These are phyloP conservation scores for Ustilago nuda DNA, from an alignment of 1,284 basidiomycete species.

Conservation along the genomic window DNA sequence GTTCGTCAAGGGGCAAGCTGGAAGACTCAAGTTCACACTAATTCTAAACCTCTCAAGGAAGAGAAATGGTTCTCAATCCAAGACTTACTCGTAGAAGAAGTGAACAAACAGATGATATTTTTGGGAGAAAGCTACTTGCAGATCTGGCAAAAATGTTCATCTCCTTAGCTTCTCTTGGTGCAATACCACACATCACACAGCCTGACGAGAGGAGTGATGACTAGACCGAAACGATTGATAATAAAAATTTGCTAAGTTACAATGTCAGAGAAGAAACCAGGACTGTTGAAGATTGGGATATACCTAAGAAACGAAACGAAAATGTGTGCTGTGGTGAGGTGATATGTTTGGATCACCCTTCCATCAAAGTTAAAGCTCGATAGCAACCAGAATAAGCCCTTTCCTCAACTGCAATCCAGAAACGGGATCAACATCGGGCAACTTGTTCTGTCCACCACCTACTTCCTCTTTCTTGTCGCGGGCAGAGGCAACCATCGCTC, in stretches of 20 bases:
- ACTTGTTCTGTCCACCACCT: constrained; percentile 6
- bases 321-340: not conserved
- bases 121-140: constrained; percentile 92
- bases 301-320: constrained; percentile 15
- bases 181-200: not conserved
- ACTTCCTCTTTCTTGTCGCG: constrained; percentile 7
- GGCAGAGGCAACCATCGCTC: constrained; percentile 49
- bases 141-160: constrained; percentile 40
- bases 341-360: constrained; percentile 18
- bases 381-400: constrained; percentile 44
- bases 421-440: constrained; percentile 27
- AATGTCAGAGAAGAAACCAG: constrained; percentile 21
- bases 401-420: constrained; percentile 27
- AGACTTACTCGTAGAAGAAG: constrained; percentile 94
- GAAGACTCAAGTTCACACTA: constrained; percentile 86
- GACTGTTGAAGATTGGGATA: constrained; percentile 40
- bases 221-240: constrained; percentile 9
- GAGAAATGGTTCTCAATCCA: constrained; percentile 98
- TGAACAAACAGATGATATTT: constrained; percentile 96
- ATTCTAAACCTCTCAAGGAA: constrained; percentile 2
- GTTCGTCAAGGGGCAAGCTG: constrained; percentile 87
- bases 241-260: not conserved
- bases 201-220: not conserved
- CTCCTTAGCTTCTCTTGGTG: not conserved
- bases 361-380: constrained; percentile 33